Conservation (phyloP, 305 asterid species). For the Solanum hybrid region DNA sequence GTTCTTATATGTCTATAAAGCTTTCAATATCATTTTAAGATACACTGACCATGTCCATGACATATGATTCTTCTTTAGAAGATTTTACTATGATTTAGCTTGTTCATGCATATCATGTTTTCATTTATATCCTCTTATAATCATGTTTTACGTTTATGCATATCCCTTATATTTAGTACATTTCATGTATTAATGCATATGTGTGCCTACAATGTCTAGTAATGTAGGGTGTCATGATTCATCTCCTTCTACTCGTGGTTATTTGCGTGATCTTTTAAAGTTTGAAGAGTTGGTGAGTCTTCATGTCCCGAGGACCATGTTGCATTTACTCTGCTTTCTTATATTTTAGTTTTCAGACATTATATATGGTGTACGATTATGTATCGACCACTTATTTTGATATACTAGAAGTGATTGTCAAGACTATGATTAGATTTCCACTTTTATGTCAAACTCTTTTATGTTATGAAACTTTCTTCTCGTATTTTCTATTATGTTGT, state of each 20-base stretch:
- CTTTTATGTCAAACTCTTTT: neutral
- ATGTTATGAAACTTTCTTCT: neutral
- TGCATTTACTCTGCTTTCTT: neutral
- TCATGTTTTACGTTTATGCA: neutral
- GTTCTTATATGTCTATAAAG: neutral
- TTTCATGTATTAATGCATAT: neutral
- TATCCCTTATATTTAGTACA: neutral
- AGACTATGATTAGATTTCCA: neutral
- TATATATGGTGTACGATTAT: neutral
- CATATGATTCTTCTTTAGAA: neutral
- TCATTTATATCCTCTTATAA: neutral
- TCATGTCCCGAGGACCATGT: neutral
- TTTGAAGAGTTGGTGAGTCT: neutral
- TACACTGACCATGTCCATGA: neutral
- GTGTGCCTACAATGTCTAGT: neutral
- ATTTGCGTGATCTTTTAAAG: neutral
- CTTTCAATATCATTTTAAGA: neutral
- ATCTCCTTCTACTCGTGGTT: neutral
- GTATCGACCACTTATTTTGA: neutral
- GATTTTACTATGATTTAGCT: neutral
- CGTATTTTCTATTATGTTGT: neutral
- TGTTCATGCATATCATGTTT: neutral
- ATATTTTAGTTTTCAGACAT: neutral
- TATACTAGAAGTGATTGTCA: neutral
- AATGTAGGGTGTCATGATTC: neutral